Evolutionary conservation across 805 yeast genomes (phyloP).

Genomic region (Candida wancherniae): DNA sequence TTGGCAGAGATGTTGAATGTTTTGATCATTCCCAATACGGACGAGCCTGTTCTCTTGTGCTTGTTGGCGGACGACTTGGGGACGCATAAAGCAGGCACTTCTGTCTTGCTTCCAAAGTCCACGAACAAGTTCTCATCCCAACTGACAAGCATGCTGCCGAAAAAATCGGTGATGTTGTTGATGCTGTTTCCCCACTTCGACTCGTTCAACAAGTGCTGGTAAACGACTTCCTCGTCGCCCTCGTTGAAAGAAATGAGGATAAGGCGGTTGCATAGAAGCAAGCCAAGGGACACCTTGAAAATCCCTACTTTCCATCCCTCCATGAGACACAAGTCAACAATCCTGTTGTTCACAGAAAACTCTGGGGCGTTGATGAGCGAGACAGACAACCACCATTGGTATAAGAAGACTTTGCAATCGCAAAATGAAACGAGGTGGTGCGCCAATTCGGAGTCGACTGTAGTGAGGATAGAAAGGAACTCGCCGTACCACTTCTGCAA

Average conservation of each 20-base stretch:
- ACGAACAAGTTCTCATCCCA: constrained; percentile 33
- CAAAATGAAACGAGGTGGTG: constrained; percentile 39
- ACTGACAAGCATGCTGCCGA: constrained; percentile 32
- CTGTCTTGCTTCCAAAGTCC: constrained; percentile 1
- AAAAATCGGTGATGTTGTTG: constrained; percentile 34
- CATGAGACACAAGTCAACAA: constrained; percentile 47
- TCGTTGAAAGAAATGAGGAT: constrained; percentile 29
- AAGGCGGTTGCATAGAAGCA: constrained; percentile 45
- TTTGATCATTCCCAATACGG: constrained; percentile 29
- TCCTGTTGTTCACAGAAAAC: constrained; percentile 41
- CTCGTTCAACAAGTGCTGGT: constrained; percentile 41
- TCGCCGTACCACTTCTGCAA: constrained; percentile 49
- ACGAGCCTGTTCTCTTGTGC: constrained; percentile 14
- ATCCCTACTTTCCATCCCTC: constrained; percentile 52
- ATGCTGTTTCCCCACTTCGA: constrained; percentile 40
- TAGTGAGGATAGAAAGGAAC: constrained; percentile 41
- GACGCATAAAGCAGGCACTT: constrained; percentile 3
- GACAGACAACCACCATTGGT: constrained; percentile 64
- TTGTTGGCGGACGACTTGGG: constrained; percentile 3
- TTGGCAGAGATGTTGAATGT: constrained; percentile 19
- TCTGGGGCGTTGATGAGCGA: constrained; percentile 59
- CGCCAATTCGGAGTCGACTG: constrained; percentile 37
- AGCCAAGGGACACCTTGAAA: constrained; percentile 51
- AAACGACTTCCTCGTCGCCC: constrained; percentile 40
- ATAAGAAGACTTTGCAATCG: constrained; percentile 46